A percentile compares a stretch with the other conserved stretches of the same genome.
These are phyloP conservation scores for Lepidopterella palustris DNA, from an alignment of 495 filamentous ascomycete genomes.

Conservation along the genomic window DNA sequence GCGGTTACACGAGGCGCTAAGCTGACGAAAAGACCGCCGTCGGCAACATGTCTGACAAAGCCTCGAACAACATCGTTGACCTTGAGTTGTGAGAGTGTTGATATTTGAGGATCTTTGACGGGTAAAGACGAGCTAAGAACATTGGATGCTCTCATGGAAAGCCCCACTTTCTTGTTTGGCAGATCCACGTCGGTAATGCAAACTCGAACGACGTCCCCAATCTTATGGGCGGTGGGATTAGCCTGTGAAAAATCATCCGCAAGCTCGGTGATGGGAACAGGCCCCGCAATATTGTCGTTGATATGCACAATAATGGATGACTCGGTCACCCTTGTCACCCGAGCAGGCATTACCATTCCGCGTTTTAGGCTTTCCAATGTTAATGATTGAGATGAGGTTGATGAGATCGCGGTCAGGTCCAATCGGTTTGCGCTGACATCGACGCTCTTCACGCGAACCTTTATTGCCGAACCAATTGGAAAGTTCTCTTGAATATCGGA, in stretches of 20 bases:
- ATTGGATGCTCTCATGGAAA: slow-evolving; percentile 81
- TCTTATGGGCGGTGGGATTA: slow-evolving; percentile 60
- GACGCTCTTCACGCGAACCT: slow-evolving; percentile 68
- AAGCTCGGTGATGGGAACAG: slow-evolving; percentile 70
- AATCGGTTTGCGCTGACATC: slow-evolving; percentile 66
- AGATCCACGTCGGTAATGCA: slow-evolving; percentile 74
- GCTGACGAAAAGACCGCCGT: slow-evolving; percentile 77
- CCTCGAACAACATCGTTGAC: slow-evolving; percentile 77
- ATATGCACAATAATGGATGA: slow-evolving; percentile 77
- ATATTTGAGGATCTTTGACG: slow-evolving; percentile 75
- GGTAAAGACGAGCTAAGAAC: slow-evolving; percentile 80
- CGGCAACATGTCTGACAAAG: slow-evolving; percentile 79
- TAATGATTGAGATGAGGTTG: slow-evolving; percentile 47
- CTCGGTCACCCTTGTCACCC: slow-evolving; percentile 81
- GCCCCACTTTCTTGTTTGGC: slow-evolving; percentile 70
- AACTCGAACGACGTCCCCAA: slow-evolving; percentile 80
- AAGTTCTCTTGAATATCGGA: slow-evolving; percentile 73
- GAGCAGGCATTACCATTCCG: slow-evolving; percentile 73
- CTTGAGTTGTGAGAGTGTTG: slow-evolving; percentile 59
- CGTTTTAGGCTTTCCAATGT: slow-evolving; percentile 61
- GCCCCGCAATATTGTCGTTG: slow-evolving; percentile 64
- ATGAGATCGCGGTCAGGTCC: slow-evolving; percentile 69
- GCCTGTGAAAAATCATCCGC: slow-evolving; percentile 75
- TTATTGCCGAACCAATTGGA: slow-evolving; percentile 78
- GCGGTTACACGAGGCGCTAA: slow-evolving; percentile 74